Base-by-base conservation (phyloP, 495 filamentous ascomycete genomes). In the Xylaria sp. region DNA sequence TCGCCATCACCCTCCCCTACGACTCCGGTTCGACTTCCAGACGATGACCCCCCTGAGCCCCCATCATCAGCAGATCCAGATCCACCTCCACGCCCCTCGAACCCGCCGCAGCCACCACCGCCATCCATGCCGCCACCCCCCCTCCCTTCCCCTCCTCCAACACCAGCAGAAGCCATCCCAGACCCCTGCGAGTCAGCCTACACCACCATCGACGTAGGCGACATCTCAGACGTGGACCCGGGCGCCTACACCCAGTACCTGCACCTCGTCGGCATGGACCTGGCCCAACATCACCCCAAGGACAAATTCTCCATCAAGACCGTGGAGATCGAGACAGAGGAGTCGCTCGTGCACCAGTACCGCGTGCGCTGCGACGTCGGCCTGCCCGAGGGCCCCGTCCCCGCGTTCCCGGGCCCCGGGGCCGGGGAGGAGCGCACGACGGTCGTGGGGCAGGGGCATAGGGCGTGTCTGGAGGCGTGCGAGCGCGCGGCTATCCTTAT, bases 361-460 rank as follows among this genome's bases (percentile, higher is more conserved):
- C 73, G 75, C 52, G 73, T 75, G n/a, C 57, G 37, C 9, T 77
- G 75, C 67, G 71, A 65, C n/a, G 67, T 72, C 12, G 41, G 3
- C 24, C 21, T 71, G 5, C 70, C 62, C 31, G 48, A 55, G 26
- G 46, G 53, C 7, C 64, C 61, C 50, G 21, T 11, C 3, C 67
- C 67, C 40, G 35, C 26, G 40, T 69, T 44, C 40, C 67, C 67
- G 7, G 66, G 15, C 0, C 24, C 19, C 48, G 26, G 44, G 2
- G 52, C 24, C 21, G 21, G 26, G 14, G 41, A 52, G 21, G n/a
- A 41, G 37, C 19, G 58, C 15, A 50, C 29, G 14, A 33, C 29
- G 11, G 37, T 48, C 37, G 59, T 26, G 31, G 11, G 1, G 15
- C 33, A 19, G 14, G 44, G 48, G 5, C 66, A 73, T 24, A 48